These are phyloP conservation scores for Diaporthe vaccinii DNA, from an alignment of 2,329 filamentous ascomycete genomes.

Conservation along the genomic window DNA sequence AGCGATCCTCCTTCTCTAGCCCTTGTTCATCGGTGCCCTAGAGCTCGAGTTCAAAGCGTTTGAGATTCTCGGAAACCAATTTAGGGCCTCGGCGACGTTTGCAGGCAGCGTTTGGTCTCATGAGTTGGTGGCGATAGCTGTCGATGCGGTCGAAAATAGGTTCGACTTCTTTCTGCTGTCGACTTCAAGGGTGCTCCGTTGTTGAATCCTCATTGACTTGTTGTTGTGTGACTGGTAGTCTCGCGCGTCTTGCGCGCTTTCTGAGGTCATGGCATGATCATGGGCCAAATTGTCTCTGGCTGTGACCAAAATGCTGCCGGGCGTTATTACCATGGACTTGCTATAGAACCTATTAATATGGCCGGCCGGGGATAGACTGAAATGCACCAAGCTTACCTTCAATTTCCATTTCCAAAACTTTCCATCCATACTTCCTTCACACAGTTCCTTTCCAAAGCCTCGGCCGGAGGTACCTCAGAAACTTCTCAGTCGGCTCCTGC, in stretches of 20 bases:
- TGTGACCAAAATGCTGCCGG: background rate
- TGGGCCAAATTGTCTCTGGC: too few relatives aligned
- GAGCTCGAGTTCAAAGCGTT: background rate
- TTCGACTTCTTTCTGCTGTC: background rate
- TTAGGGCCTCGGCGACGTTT: too few relatives aligned
- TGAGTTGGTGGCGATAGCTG: background rate
- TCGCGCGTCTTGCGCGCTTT: background rate
- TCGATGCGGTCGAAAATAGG: background rate
- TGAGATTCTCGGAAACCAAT: background rate
- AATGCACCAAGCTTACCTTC: background rate
- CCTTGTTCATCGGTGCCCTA: background rate
- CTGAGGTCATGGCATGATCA: background rate
- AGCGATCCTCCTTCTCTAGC: background rate
- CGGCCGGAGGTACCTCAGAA: conserved; percentile 38
- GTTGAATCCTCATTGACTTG: background rate
- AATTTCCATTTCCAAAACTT: background rate
- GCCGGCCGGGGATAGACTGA: too few relatives aligned
- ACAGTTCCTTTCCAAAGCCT: conserved; percentile 36
- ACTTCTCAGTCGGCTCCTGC: conserved; percentile 38
- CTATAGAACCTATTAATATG: background rate
- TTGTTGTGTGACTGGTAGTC: background rate
- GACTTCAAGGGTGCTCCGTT: background rate
- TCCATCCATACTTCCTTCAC: background rate
- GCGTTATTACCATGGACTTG: background rate
- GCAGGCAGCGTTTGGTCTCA: background rate